Evolutionary conservation across 495 filamentous ascomycete species (phyloP).

Genomic region (Recurvomyces mirabilis): DNA sequence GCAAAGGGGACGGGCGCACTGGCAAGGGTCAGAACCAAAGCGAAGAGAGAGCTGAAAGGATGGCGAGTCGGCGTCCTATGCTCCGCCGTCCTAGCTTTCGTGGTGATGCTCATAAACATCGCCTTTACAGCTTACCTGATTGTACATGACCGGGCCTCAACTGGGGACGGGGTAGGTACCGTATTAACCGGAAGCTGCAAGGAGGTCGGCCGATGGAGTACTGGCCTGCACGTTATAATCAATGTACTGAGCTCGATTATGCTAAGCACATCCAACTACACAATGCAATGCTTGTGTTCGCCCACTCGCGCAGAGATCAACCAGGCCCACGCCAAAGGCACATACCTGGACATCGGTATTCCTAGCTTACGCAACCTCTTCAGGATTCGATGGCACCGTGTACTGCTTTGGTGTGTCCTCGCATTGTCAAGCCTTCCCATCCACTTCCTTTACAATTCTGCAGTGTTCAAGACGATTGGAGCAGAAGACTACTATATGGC

Average conservation of each 20-base stretch:
- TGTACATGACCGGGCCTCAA: background rate
- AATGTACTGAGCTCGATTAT: conserved; percentile 13
- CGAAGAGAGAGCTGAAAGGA: background rate
- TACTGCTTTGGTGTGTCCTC: background rate
- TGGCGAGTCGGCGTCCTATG: background rate
- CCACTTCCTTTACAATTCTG: conserved; percentile 19
- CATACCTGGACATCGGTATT: conserved; percentile 12
- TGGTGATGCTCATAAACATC: conserved; percentile 1
- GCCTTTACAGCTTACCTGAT: background rate
- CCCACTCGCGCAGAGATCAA: conserved; percentile 14
- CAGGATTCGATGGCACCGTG: background rate
- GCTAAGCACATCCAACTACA: conserved; percentile 9
- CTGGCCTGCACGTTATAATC: conserved; percentile 2
- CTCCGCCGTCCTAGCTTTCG: background rate
- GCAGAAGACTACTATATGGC: conserved; percentile 33
- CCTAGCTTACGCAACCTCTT: conserved; percentile 2
- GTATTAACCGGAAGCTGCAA: background rate
- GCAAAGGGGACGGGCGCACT: too few species aligned
- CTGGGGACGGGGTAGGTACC: background rate
- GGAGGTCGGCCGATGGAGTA: background rate
- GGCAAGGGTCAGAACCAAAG: too few species aligned
- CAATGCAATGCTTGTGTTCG: conserved; percentile 10
- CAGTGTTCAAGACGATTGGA: conserved; percentile 23
- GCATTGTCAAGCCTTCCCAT: background rate
- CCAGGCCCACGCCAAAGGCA: conserved; percentile 8